These are phyloP conservation scores for Lathyrus aphaca DNA, from an alignment of 306 rosid genomes.

Conservation along the genomic window DNA sequence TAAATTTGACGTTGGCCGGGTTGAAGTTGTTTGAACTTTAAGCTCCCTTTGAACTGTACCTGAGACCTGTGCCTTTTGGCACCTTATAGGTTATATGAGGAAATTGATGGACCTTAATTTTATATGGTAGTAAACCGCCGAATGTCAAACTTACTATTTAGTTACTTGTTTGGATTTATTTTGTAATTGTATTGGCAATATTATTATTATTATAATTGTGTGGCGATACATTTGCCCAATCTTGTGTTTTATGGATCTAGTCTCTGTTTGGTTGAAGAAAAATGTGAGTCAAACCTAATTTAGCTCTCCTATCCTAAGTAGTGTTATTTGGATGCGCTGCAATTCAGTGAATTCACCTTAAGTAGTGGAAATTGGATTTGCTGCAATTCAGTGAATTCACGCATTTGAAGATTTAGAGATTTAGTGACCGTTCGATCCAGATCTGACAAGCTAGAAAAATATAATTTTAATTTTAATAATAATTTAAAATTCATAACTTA, in stretches of 20 bases:
- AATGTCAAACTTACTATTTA: slow-evolving; percentile 2
- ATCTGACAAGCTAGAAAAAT: too few relatives aligned
- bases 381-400: too few relatives aligned
- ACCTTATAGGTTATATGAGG: slow-evolving; percentile 24
- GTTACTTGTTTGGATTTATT: background rate
- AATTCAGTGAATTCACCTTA: background rate
- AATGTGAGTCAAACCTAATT: background rate
- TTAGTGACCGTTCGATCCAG: too few relatives aligned
- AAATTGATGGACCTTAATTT: slow-evolving; percentile 39
- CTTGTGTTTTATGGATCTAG: background rate
- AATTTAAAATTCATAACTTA: too few relatives aligned
- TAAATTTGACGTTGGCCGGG: slow-evolving; percentile 26
- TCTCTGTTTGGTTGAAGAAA: background rate
- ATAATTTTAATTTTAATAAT: too few relatives aligned
- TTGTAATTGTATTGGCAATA: background rate
- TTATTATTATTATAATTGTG: background rate
- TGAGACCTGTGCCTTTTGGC: slow-evolving; percentile 21
- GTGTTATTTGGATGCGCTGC: background rate
- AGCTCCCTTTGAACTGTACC: slow-evolving; percentile 32
- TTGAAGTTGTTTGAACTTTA: slow-evolving; percentile 39
- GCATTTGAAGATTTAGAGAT: too few relatives aligned
- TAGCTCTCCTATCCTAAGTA: background rate
- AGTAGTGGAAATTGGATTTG: background rate
- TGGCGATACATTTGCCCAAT: background rate
- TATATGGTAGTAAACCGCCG: slow-evolving; percentile 25